These are phyloP conservation scores for Backusella parvicylindrica DNA, from an alignment of 192 early-diverging fungal genomes.

Conservation along the genomic window DNA sequence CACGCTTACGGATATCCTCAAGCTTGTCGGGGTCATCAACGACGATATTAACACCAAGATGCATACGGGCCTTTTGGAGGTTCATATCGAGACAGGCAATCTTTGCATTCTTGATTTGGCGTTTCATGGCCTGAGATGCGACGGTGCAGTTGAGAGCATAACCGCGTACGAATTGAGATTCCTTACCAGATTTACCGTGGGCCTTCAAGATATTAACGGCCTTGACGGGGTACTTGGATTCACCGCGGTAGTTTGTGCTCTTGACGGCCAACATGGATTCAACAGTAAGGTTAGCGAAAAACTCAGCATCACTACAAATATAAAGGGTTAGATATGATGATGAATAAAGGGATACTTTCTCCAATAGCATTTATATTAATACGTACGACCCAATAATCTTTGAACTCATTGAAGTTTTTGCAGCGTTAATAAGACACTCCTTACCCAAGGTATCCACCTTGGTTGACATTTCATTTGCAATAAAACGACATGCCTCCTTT, in stretches of 20 bases:
- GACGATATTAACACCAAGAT: conserved; percentile 95
- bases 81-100: conserved; percentile 99
- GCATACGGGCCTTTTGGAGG: conserved; percentile 97
- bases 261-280: conserved; percentile 94
- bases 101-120: conserved; percentile 80
- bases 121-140: conserved; percentile 94
- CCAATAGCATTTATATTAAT: neutral
- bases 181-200: conserved; percentile 88
- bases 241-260: conserved; percentile 76
- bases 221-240: conserved; percentile 92
- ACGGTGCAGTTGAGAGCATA: conserved; percentile 99
- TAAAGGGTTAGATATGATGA: neutral
- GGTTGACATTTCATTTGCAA: conserved; percentile 92
- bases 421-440: conserved; percentile 92
- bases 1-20: conserved; percentile 92
- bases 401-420: conserved; percentile 96
- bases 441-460: conserved; percentile 93
- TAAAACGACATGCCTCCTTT: conserved; percentile 98
- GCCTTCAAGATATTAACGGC: conserved; percentile 97
- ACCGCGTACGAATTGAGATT: conserved; percentile 86
- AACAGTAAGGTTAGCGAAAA: conserved; percentile 95
- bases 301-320: conserved; percentile 77
- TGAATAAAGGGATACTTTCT: neutral
- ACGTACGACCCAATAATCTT: conserved; percentile 96
- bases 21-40: conserved; percentile 98